A percentile compares a stretch with the other conserved stretches of the same genome.
phyloP scores from a whole-genome alignment of 768 basidiomycete species.

The Termitomyces heimii region DNA sequence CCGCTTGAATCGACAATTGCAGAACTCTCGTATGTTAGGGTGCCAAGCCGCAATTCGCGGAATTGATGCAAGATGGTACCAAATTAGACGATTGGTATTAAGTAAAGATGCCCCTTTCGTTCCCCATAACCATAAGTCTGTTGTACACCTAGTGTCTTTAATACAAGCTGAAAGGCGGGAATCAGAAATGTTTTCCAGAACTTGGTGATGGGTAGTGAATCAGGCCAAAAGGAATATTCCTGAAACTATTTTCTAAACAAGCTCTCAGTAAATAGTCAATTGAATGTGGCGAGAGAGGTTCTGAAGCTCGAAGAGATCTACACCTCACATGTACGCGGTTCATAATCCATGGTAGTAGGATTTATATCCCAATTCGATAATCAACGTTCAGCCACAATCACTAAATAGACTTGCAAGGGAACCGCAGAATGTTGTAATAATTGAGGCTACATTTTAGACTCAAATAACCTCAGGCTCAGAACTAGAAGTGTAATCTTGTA shows the following conservation, averaged over 20 bases:
- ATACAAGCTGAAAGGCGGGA: neutral
- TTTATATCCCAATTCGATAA: too few species aligned
- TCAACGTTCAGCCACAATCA: too few species aligned
- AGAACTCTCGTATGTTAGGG: neutral
- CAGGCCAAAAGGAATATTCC: neutral
- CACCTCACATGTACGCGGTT: too few species aligned
- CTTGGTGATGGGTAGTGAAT: neutral
- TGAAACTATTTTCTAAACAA: neutral
- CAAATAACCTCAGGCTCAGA: too few species aligned
- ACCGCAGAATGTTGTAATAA: too few species aligned
- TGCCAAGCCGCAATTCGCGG: neutral
- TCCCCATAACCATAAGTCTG: too few species aligned
- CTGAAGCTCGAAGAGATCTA: neutral
- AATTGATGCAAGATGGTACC: too few species aligned
- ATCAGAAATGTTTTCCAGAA: neutral
- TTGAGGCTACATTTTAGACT: too few species aligned
- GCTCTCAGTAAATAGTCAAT: neutral
- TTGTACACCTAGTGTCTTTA: neutral
- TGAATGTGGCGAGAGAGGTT: neutral
- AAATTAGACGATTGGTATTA: neutral
- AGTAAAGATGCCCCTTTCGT: neutral
- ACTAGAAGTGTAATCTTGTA: too few species aligned
- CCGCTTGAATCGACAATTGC: neutral
- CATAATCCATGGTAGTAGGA: too few species aligned
- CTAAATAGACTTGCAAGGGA: too few species aligned